Conservation (phyloP, 495 filamentous ascomycete species). For the Annulohypoxylon maeteangense region DNA sequence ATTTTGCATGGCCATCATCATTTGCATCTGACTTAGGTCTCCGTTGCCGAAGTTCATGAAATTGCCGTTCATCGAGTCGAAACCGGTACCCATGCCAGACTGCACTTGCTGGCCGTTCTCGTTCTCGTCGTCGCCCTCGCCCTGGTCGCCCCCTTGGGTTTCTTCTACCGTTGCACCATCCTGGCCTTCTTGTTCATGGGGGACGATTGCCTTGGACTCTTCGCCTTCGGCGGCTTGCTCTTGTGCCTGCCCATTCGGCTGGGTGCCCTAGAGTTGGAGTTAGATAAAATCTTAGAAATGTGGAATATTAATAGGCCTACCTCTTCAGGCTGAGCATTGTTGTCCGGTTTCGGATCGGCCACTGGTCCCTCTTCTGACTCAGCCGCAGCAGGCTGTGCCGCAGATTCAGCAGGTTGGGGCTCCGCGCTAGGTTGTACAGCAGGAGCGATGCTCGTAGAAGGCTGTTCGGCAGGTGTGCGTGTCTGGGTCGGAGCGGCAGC, state of each 20-base stretch:
- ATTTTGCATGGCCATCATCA: slow-evolving; percentile 78
- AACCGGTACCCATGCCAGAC: slow-evolving; percentile 54
- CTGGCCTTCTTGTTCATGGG: slow-evolving; percentile 40
- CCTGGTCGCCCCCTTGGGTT: slow-evolving; percentile 45
- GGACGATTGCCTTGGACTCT: slow-evolving; percentile 33
- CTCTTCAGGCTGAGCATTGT: slow-evolving; percentile 22
- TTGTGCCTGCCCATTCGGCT: slow-evolving; percentile 27
- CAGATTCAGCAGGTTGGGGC: slow-evolving; percentile 16
- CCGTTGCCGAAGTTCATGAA: slow-evolving; percentile 76
- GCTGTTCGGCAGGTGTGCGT: slow-evolving; percentile 34
- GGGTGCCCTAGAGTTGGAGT: slow-evolving; percentile 12
- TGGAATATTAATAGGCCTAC: slow-evolving; percentile 16
- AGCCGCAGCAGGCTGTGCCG: background rate
- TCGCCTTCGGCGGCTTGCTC: slow-evolving; percentile 40
- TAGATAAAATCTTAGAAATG: background rate
- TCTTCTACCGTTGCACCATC: slow-evolving; percentile 46
- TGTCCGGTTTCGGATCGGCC: slow-evolving; percentile 5
- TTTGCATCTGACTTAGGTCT: slow-evolving; percentile 78
- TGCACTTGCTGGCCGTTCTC: slow-evolving; percentile 48
- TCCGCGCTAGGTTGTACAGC: slow-evolving; percentile 22
- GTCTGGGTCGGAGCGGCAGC: slow-evolving; percentile 45
- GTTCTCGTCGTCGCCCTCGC: slow-evolving; percentile 30
- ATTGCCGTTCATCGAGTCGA: slow-evolving; percentile 61
- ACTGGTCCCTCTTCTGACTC: slow-evolving; percentile 31
- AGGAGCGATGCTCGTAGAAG: slow-evolving; percentile 24